Conservation (phyloP, 805 yeast genomes). For the Saccharomycopsis schoenii region DNA sequence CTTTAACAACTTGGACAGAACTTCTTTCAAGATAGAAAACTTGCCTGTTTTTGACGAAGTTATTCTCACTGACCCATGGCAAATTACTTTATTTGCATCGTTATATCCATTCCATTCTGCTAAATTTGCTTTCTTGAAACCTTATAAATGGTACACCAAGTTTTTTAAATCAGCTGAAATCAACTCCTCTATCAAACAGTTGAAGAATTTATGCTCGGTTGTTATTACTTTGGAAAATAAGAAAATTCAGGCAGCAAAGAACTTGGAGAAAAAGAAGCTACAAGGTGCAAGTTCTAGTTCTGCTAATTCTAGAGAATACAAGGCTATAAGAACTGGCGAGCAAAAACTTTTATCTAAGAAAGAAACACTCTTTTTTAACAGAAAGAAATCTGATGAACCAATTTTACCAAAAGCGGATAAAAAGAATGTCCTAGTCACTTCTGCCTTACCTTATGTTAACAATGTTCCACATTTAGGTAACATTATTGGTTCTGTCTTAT, state of each 20-base stretch:
- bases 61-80: constrained; percentile 21
- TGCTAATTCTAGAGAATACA: constrained; percentile 7
- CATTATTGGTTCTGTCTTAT: constrained; percentile 86
- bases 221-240: constrained; percentile 10
- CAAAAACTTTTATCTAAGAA: not conserved
- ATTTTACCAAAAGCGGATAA: constrained; percentile 61
- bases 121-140: constrained; percentile 14
- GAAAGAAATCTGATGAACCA: constrained; percentile 24
- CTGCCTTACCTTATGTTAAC: constrained; percentile 96
- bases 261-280: constrained; percentile 1
- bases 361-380: not conserved
- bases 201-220: constrained; percentile 8
- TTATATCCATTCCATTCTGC: constrained; percentile 29
- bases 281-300: not conserved
- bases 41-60: constrained; percentile 15
- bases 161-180: constrained; percentile 9
- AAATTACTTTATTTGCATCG: constrained; percentile 40
- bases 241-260: constrained; percentile 6
- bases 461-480: constrained; percentile 98
- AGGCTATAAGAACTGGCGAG: constrained; percentile 14
- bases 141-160: constrained; percentile 16
- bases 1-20: constrained; percentile 27
- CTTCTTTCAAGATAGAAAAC: constrained; percentile 7
- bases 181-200: constrained; percentile 8
- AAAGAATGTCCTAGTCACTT: constrained; percentile 80